Conservation (phyloP, 768 basidiomycete species). For the Mrakia frigida region DNA sequence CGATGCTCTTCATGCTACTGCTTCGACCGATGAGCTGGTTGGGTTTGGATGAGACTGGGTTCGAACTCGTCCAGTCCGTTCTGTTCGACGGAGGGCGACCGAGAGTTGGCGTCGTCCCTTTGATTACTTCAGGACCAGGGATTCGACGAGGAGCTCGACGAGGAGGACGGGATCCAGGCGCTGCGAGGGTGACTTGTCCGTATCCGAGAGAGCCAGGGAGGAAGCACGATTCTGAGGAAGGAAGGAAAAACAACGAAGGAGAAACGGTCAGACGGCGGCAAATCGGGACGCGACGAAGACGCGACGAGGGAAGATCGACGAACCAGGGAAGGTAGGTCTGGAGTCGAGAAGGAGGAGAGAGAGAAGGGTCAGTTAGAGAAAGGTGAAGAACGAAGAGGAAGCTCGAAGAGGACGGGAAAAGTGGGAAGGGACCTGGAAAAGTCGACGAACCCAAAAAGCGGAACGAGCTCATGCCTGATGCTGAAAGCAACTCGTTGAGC, state of each 20-base stretch:
- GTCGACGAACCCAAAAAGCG: constrained; percentile 70
- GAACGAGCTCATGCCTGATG: constrained; percentile 76
- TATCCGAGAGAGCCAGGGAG: constrained; percentile 81
- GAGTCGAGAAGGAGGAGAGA: neutral
- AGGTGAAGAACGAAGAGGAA: neutral
- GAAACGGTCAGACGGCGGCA: neutral
- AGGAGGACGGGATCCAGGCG: constrained; percentile 7
- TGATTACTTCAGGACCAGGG: neutral
- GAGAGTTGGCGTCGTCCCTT: neutral
- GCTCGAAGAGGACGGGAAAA: too few species aligned
- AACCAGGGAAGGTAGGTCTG: constrained; percentile 2
- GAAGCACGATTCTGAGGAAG: constrained; percentile 74
- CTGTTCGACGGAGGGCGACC: neutral
- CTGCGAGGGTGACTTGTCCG: constrained; percentile 61
- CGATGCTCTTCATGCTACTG: neutral
- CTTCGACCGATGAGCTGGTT: neutral
- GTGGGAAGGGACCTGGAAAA: neutral
- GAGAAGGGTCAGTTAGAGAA: neutral
- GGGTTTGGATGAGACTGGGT: neutral
- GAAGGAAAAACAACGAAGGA: constrained; percentile 53
- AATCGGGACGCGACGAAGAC: neutral
- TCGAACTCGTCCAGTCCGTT: neutral
- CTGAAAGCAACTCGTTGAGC: constrained; percentile 71
- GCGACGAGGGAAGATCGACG: too few species aligned
- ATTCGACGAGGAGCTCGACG: neutral